Percentiles rank a stretch among this genome's conserved stretches.
Conservation (phyloP, 2,329 filamentous ascomycete genomes). For the Phaeomoniella chlamydospora region DNA sequence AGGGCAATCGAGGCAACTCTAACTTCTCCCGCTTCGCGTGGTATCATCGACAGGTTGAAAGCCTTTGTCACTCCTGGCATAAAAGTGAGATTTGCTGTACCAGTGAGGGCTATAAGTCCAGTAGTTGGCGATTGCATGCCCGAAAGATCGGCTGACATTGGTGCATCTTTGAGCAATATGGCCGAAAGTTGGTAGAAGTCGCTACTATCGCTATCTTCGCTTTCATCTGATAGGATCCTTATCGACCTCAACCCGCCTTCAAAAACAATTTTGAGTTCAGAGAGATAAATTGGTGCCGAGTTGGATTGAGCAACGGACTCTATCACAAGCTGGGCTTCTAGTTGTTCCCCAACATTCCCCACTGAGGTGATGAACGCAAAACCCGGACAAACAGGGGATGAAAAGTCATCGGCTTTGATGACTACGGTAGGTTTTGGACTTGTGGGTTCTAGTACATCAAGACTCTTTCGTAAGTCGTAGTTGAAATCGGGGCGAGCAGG, state of each 20-base stretch:
- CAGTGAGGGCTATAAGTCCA: constrained; percentile 29
- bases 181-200: constrained; percentile 19
- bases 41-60: constrained; percentile 55
- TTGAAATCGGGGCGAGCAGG: constrained; percentile 17
- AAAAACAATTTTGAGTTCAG: constrained; percentile 35
- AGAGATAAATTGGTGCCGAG: constrained; percentile 31
- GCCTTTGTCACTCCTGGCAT: constrained; percentile 53
- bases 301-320: constrained; percentile 30
- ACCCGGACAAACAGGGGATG: constrained; percentile 32
- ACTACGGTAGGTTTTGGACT: constrained; percentile 28
- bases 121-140: constrained; percentile 19
- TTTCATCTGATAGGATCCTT: constrained; percentile 20
- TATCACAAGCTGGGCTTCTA: constrained; percentile 41
- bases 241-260: constrained; percentile 33
- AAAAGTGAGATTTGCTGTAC: constrained; percentile 50
- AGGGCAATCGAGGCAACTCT: constrained; percentile 51
- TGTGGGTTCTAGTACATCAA: constrained; percentile 21
- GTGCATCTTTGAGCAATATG: constrained; percentile 11
- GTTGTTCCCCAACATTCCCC: constrained; percentile 44
- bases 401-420: constrained; percentile 30
- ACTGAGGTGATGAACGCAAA: constrained; percentile 39
- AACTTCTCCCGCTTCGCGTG: constrained; percentile 71
- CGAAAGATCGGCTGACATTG: constrained; percentile 4
- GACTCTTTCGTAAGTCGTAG: constrained; percentile 32
- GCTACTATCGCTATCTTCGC: constrained; percentile 13